These are phyloP conservation scores for Cystobasidium pallidum DNA, from an alignment of 1,284 basidiomycete genomes.

Conservation along the genomic window DNA sequence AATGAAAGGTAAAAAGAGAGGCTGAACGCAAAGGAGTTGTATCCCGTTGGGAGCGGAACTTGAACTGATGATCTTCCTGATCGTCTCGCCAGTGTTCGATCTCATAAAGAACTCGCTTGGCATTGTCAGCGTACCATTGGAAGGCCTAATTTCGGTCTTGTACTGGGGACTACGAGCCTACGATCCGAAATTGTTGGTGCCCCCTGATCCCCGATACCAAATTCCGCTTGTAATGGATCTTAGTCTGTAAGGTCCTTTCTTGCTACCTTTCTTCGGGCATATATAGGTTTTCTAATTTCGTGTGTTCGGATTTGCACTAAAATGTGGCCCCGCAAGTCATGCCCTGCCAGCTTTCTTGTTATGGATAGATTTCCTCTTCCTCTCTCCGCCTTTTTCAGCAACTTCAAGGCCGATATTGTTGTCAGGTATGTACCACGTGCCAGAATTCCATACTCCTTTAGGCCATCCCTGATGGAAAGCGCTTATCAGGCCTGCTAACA, in stretches of 20 bases:
- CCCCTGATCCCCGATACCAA: constrained; percentile 43
- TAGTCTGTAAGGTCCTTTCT: constrained; percentile 46
- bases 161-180: constrained; percentile 47
- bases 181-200: constrained; percentile 47
- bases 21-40: neutral
- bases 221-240: constrained; percentile 48
- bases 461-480: neutral
- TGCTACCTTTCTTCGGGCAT: no score
- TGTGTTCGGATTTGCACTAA: constrained; percentile 3
- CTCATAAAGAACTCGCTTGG: constrained; percentile 44
- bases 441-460: neutral
- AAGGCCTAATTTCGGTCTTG: constrained; percentile 49
- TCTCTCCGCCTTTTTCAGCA: constrained; percentile 47
- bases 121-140: constrained; percentile 46
- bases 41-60: neutral
- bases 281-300: neutral
- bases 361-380: constrained; percentile 49
- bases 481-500: constrained; percentile 29
- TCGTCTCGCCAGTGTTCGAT: constrained; percentile 33
- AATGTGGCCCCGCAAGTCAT: no score
- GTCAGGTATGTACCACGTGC: no score
- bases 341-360: constrained; percentile 45
- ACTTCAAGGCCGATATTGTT: constrained; percentile 43
- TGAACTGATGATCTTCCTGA: neutral
- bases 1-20: constrained; percentile 14